These are phyloP conservation scores for Vaccinium vitisidaea DNA, from an alignment of 148 eudicot genomes.

Conservation along the genomic window DNA sequence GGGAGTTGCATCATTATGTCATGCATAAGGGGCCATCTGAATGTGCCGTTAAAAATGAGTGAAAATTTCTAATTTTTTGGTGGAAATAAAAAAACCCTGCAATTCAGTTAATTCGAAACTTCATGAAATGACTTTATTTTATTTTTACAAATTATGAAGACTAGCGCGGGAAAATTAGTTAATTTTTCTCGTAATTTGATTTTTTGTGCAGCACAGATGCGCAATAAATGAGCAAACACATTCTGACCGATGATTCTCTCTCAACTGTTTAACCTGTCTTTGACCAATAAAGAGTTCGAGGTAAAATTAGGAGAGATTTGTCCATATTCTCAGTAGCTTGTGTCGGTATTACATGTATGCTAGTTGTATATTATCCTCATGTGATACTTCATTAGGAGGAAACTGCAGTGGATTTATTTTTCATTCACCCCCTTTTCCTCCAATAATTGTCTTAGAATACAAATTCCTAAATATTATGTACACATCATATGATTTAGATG, in stretches of 20 bases:
- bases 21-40: neutral
- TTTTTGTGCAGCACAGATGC: constrained; percentile 2
- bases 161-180: neutral
- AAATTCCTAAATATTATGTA: neutral
- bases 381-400: neutral
- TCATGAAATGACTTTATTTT: neutral
- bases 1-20: constrained; percentile 4
- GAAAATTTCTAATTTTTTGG: neutral
- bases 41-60: neutral
- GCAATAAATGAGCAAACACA: neutral
- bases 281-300: neutral
- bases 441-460: neutral
- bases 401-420: neutral
- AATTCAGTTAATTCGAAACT: neutral
- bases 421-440: neutral
- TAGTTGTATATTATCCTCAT: neutral
- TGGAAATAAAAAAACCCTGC: neutral
- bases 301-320: constrained; percentile 1
- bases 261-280: neutral
- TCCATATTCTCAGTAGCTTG: neutral
- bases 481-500: neutral
- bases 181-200: neutral
- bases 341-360: neutral
- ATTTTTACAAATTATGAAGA: neutral
- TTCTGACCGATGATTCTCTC: neutral